These are phyloP conservation scores for Chalciporus piperatus DNA, from an alignment of 768 basidiomycete genomes.

Conservation along the genomic window DNA sequence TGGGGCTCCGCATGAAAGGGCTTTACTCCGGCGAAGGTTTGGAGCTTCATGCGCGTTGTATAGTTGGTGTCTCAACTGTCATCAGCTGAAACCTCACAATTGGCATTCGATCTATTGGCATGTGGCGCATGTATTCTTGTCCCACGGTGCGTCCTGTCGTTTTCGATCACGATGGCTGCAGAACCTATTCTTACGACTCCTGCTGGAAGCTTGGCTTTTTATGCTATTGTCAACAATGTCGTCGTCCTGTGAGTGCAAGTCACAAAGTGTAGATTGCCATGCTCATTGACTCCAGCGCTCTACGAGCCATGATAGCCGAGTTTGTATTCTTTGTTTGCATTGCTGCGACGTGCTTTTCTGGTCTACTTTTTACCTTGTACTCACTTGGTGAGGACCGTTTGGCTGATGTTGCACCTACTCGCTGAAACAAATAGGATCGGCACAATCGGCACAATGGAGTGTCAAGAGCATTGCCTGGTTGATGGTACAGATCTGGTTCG, in stretches of 20 bases:
- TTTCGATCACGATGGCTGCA: background rate
- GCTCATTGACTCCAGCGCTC: constrained; percentile 46
- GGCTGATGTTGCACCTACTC: constrained; percentile 16
- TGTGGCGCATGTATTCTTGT: constrained; percentile 85
- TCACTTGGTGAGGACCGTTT: constrained; percentile 38
- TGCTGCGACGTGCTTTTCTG: constrained; percentile 79
- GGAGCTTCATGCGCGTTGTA: constrained; percentile 7
- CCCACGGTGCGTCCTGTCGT: constrained; percentile 52
- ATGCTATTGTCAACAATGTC: constrained; percentile 74
- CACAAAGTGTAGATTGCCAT: background rate
- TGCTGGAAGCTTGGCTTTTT: constrained; percentile 64
- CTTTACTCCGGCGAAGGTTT: constrained; percentile 51
- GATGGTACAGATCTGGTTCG: constrained; percentile 87
- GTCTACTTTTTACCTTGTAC: constrained; percentile 57
- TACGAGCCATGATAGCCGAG: constrained; percentile 79
- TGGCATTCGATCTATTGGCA: constrained; percentile 81
- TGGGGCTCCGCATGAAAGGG: constrained; percentile 63
- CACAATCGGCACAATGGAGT: constrained; percentile 21
- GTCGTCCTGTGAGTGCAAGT: constrained; percentile 60
- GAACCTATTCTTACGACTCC: constrained; percentile 1
- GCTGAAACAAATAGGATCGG: constrained; percentile 24
- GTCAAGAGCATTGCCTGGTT: constrained; percentile 69
- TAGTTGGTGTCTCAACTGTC: constrained; percentile 1
- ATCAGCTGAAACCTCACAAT: constrained; percentile 44
- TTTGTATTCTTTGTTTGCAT: constrained; percentile 79